Evolutionary conservation across 176 grass and related monocot species (phyloP), one percentile per base, ranked within the genome.

Genomic region (Oryza meyeriana): DNA sequence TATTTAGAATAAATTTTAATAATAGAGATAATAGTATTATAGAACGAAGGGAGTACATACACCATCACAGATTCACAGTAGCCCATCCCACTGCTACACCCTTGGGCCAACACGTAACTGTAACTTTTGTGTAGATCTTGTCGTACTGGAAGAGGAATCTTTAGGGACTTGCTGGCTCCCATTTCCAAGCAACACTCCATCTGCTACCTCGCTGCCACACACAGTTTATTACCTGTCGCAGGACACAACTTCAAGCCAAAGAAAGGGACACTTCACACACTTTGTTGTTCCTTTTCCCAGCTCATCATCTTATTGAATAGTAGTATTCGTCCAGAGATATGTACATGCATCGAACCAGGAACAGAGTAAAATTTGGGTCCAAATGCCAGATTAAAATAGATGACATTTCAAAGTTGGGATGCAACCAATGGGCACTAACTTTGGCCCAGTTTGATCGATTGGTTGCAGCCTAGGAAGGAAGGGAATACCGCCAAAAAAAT

Each of bases 311-410:
- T 61, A 64, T 47, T 63, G 25, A 83, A 47, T 42, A 71, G 64
- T 61, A 17, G 44, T 48, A 69, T 62, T 81, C 26, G 33, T 33
- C 26, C 70, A 34, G 57, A 17, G 20, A 66, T 90, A 50, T 78
- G 64, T 81, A 72, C 83, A 82, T 13, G 11, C 3, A 77, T 75
- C 69, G n/a, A 59, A 59, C 8, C 55, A 59, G 52, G 55, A 89
- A 82, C n/a, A 39, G n/a, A 66, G 11, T 27, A 32, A 72, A 41
- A 24, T 12, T 44, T 35, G 30, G 74, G 62, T 74, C 83, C 83
- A 73, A 86, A 90, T 90, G 88, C 79, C 88, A 79, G 61, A 90
- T 61, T 83, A 83, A 86, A 86, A 86, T 73, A 79, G 55, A 52
- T 74, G 84, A 74, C 88, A 90, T 83, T 79, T 90, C 31, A 78